A percentile compares a stretch with the other conserved stretches of the same genome.
These are phyloP conservation scores for Pezicula carpinea DNA, from an alignment of 2,329 filamentous ascomycete genomes.

Conservation along the genomic window DNA sequence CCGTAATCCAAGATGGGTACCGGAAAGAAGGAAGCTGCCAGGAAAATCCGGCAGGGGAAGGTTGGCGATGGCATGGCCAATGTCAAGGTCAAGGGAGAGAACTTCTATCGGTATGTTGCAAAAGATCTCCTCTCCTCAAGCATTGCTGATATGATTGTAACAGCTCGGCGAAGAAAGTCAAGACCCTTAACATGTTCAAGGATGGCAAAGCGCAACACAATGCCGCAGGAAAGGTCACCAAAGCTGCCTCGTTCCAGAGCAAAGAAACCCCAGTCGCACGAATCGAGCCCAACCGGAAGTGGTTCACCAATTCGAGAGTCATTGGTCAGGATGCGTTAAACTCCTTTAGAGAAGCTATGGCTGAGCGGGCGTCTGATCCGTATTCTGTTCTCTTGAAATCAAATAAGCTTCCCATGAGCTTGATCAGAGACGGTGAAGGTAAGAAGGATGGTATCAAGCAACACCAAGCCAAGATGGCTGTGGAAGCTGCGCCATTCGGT, in stretches of 20 bases:
- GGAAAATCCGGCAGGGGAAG: slow-evolving; percentile 82
- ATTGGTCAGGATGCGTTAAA: slow-evolving; percentile 86
- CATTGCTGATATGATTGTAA: slow-evolving; percentile 6
- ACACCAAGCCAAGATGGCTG: slow-evolving; percentile 88
- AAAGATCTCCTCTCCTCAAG: background rate
- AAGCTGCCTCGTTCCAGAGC: slow-evolving; percentile 80
- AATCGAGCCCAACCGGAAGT: slow-evolving; percentile 94
- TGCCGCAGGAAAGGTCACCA: slow-evolving; percentile 75
- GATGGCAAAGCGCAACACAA: slow-evolving; percentile 81
- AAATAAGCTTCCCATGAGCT: slow-evolving; percentile 93
- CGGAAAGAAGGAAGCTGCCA: slow-evolving; percentile 83
- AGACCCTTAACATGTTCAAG: slow-evolving; percentile 85
- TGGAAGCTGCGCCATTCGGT: slow-evolving; percentile 80
- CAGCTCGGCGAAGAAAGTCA: slow-evolving; percentile 76
- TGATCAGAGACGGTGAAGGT: slow-evolving; percentile 76
- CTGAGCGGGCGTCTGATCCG: slow-evolving; percentile 82
- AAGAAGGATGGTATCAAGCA: slow-evolving; percentile 78
- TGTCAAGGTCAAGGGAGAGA: slow-evolving; percentile 92
- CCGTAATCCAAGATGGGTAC: slow-evolving; percentile 63
- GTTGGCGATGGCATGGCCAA: slow-evolving; percentile 83
- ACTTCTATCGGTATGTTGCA: slow-evolving; percentile 76
- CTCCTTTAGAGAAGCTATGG: slow-evolving; percentile 87
- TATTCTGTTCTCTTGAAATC: slow-evolving; percentile 94
- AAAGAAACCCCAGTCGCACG: slow-evolving; percentile 76
- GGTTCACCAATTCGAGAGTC: slow-evolving; percentile 90